Conservation (phyloP, 306 rosid genomes). For the Acacia confusa region DNA sequence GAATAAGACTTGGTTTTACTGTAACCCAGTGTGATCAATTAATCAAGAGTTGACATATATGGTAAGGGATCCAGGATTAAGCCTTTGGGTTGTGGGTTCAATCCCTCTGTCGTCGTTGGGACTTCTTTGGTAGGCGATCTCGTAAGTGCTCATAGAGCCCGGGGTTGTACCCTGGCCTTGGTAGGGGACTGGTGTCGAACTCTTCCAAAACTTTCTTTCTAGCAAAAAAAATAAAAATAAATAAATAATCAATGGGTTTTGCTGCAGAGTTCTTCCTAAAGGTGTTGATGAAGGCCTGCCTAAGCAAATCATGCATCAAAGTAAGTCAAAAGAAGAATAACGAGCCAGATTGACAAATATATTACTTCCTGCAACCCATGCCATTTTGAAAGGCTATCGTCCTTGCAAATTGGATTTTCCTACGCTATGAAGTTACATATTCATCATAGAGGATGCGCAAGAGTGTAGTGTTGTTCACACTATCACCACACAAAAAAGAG, state of each 20-base stretch:
- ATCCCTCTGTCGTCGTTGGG: too few species aligned
- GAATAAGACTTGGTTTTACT: constrained; percentile 52
- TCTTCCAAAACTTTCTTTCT: too few species aligned
- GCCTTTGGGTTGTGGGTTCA: too few species aligned
- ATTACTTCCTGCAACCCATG: neutral
- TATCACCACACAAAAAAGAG: neutral
- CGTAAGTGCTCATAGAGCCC: too few species aligned
- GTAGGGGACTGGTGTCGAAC: too few species aligned
- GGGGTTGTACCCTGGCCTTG: too few species aligned
- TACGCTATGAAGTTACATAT: neutral
- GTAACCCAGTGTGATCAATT: constrained; percentile 18
- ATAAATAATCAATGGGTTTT: too few species aligned
- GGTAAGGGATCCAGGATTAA: too few species aligned
- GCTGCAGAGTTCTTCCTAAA: neutral
- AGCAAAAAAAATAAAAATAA: too few species aligned
- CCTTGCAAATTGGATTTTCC: neutral
- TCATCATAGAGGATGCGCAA: neutral
- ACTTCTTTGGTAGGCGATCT: too few species aligned
- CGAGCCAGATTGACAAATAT: neutral
- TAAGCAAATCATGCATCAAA: neutral
- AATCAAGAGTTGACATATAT: too few species aligned
- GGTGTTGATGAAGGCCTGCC: neutral
- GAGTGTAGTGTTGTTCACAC: neutral
- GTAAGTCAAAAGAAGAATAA: neutral
- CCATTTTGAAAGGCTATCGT: neutral